These are phyloP conservation scores for Phaeosphaeria sp. DNA, from an alignment of 2,329 filamentous ascomycete species.

Conservation along the genomic window DNA sequence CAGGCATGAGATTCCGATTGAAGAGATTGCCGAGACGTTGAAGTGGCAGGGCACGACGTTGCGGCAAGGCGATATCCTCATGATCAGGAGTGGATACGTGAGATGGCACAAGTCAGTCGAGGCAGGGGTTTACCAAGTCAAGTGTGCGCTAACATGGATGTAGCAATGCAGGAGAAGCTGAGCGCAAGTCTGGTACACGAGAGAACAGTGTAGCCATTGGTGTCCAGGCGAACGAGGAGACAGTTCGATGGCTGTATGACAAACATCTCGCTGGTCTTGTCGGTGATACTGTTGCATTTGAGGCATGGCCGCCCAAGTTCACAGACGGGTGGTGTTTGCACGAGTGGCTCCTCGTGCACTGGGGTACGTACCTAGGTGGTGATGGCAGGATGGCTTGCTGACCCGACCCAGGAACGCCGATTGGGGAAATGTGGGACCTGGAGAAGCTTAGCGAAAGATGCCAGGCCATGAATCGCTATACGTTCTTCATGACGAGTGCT, in stretches of 20 bases:
- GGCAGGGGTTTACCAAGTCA: too few relatives aligned
- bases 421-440: slow-evolving; percentile 52
- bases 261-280: slow-evolving; percentile 44
- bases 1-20: slow-evolving; percentile 38
- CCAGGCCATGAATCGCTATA: slow-evolving; percentile 61
- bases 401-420: slow-evolving; percentile 24
- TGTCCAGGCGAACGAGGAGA: slow-evolving; percentile 39
- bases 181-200: slow-evolving; percentile 37
- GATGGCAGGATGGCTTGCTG: background rate
- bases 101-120: slow-evolving; percentile 40
- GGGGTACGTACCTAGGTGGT: slow-evolving; percentile 19
- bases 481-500: slow-evolving; percentile 66
- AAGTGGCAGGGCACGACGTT: slow-evolving; percentile 39
- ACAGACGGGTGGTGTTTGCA: slow-evolving; percentile 42
- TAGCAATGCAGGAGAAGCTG: slow-evolving; percentile 32
- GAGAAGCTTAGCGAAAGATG: slow-evolving; percentile 60
- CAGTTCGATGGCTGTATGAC: slow-evolving; percentile 47
- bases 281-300: slow-evolving; percentile 51
- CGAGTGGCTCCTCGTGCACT: slow-evolving; percentile 40
- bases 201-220: slow-evolving; percentile 44
- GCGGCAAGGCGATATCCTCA: slow-evolving; percentile 42
- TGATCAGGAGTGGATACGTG: slow-evolving; percentile 56
- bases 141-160: slow-evolving; percentile 5
- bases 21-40: slow-evolving; percentile 36
- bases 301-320: slow-evolving; percentile 42